phyloP scores from a whole-genome alignment of 2,329 filamentous ascomycete species.

The Reticulascus tulasneorum region DNA sequence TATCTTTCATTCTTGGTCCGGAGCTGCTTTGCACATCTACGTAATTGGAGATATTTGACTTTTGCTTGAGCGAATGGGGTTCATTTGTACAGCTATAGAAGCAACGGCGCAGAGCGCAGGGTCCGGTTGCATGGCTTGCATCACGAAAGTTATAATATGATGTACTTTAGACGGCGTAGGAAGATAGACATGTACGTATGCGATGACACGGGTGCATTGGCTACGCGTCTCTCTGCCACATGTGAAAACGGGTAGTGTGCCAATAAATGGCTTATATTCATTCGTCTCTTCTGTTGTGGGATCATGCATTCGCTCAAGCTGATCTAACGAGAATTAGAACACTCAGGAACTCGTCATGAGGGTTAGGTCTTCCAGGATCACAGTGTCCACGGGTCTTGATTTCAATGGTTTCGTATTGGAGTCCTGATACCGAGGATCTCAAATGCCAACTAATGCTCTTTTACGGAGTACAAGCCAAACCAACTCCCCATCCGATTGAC shows the following conservation, averaged over 20 bases:
- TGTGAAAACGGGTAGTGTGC: too few species aligned
- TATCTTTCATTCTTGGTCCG: conserved; percentile 2
- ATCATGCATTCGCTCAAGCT: too few species aligned
- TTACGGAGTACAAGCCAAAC: conserved; percentile 42
- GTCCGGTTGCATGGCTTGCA: conserved; percentile 28
- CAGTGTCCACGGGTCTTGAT: conserved; percentile 12
- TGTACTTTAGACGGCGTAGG: conserved; percentile 38
- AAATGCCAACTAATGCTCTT: conserved; percentile 43
- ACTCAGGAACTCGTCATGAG: too few species aligned
- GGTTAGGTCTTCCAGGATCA: too few species aligned
- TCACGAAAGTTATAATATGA: conserved; percentile 35
- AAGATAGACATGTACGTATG: conserved; percentile 37
- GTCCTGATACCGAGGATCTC: conserved; percentile 30
- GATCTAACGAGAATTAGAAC: too few species aligned
- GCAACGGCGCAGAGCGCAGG: conserved; percentile 30
- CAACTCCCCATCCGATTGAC: conserved; percentile 43
- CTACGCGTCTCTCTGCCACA: too few species aligned
- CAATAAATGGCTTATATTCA: too few species aligned
- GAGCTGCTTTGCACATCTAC: not conserved
- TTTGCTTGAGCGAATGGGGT: conserved; percentile 1
- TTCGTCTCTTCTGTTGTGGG: too few species aligned
- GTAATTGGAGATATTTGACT: not conserved
- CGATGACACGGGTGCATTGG: too few species aligned
- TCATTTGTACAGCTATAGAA: conserved; percentile 31
- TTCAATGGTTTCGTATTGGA: conserved; percentile 32